Percentiles rank a stretch among this genome's conserved stretches.
phyloP scores from a whole-genome alignment of 2,329 filamentous ascomycete species.

The Venturia nashicola region DNA sequence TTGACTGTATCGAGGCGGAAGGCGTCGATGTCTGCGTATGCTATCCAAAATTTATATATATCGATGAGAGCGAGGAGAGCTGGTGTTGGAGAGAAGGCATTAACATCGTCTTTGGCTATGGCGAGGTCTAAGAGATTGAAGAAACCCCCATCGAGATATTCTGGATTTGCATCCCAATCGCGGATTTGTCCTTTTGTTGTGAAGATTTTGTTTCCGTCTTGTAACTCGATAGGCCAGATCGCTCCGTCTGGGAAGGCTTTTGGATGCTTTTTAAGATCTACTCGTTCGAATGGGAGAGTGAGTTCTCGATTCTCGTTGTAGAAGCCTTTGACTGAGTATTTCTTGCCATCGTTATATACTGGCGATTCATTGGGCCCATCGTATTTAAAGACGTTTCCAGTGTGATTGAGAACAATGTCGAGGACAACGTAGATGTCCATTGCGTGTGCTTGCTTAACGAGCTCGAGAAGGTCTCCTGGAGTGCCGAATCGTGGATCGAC shows the following conservation, averaged over 20 bases:
- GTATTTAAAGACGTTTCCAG: slow-evolving; percentile 9
- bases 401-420: slow-evolving; percentile 16
- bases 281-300: not conserved
- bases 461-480: slow-evolving; percentile 14
- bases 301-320: slow-evolving; percentile 11
- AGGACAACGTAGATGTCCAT: slow-evolving; percentile 15
- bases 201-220: slow-evolving; percentile 12
- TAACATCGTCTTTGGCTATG: slow-evolving; percentile 11
- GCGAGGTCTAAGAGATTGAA: slow-evolving; percentile 15
- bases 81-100: slow-evolving; percentile 12
- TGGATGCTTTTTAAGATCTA: not conserved
- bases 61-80: slow-evolving; percentile 13
- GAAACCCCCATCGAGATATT: slow-evolving; percentile 16
- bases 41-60: slow-evolving; percentile 18
- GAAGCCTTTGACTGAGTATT: slow-evolving; percentile 3
- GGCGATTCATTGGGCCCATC: not conserved
- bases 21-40: slow-evolving; percentile 14
- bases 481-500: slow-evolving; percentile 16
- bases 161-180: slow-evolving; percentile 14
- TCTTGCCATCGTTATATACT: not conserved
- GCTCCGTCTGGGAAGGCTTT: slow-evolving; percentile 12
- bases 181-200: slow-evolving; percentile 13
- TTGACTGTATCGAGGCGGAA: slow-evolving; percentile 17
- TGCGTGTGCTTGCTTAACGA: slow-evolving; percentile 15
- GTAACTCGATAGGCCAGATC: slow-evolving; percentile 16